Evolutionary conservation across 2,329 filamentous ascomycete species (phyloP), one percentile per base, ranked within the genome.

Genomic region (Phialophora tarda): DNA sequence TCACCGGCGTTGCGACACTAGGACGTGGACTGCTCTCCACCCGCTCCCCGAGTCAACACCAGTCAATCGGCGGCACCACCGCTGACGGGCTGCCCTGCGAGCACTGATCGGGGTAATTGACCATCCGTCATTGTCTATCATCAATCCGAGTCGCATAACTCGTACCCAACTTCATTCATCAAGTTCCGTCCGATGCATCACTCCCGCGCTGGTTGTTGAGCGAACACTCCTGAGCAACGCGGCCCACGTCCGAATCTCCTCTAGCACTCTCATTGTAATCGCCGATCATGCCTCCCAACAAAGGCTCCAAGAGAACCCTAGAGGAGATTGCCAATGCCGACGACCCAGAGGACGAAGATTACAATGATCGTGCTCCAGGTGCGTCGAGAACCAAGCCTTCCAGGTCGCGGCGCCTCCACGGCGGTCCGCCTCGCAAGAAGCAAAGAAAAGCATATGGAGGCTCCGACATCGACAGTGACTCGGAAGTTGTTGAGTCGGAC

Each of bases 381-480:
- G 76, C 56, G 70, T 75, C 68, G 4, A 79, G 76, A 65, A 71
- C 59, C 50, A 73, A 71, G 51, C 77, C 73, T 65, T 77, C 77
- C 70, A 78, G 75, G 63, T 41, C 59, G 32, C 72, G 73, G 53
- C 75, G 74, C 58, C 75, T 71, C 34, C 71, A 73, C 28, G 76
- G 77, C 61, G 79, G 77, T 41, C 70, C 72, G 17, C 63, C 67
- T 3, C 71, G 72, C 67, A 76, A 77, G 73, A 75, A 77, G 50
- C 78, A 76, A 41, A 48, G 62, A 65, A 78, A 79, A 62, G 73
- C 75, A 34, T 80, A 80, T 74, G 73, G 56, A 38, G 67, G 67
- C 50, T 72, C 74, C 59, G 77, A 77, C 64, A 74, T 80, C 66
- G 81, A 82, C 72, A 84, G 84, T 65, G 81, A 84, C 64, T 78